Base-by-base conservation (phyloP, 1,139 yeast genomes). In the Kurtzmaniella natalensis region DNA sequence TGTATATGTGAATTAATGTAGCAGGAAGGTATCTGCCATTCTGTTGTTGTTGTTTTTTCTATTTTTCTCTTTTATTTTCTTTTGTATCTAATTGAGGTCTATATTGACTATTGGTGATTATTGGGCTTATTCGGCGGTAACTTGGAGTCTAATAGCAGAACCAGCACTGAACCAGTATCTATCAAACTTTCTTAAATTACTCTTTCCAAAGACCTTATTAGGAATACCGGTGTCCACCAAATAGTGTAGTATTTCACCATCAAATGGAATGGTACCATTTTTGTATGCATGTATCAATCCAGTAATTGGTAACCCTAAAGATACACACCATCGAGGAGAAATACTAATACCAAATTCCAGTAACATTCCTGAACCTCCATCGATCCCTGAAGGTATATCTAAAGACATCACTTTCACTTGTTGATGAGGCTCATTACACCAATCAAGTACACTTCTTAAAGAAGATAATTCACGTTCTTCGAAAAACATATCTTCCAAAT, bases 301-400 rank as follows among this genome's bases (percentile, higher is more conserved):
- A 7, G 77, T 71, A 33, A 84, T 58, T 2, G 95, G 94, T 45
- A 87, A 61, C 2, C 94, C 94, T 54, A 82, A 63, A 24, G 89
- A 81, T 8, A 82, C 71, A 34, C 86, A 71, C 69, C 78, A 76
- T 37, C 61, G 64, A 45, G 78, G 59, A 23, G 50, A 50, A 17
- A 66, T 47, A 23, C 50, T 50, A 31, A 68, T 44, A 14, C 53
- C 42, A 3, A 50, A 45, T 26, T 58, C 59, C 39, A 53, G 53
- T 2, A 61, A 50, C 4, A 79, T 70, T 7, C 95, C 96, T 0
- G 94, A 79, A 4, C 94, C 86, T 7, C 94, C 82, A 50, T 87
- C 95, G 28, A 84, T 66, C 6, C 96, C 96, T 0, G 89, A 74
- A 3, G 95, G 94, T 22, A 85, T 75, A 48, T 87, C 95, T 18